Percentiles rank a stretch among this genome's conserved stretches.
phyloP scores from a whole-genome alignment of 495 filamentous ascomycete species.

The Lasiosphaeria miniovina region DNA sequence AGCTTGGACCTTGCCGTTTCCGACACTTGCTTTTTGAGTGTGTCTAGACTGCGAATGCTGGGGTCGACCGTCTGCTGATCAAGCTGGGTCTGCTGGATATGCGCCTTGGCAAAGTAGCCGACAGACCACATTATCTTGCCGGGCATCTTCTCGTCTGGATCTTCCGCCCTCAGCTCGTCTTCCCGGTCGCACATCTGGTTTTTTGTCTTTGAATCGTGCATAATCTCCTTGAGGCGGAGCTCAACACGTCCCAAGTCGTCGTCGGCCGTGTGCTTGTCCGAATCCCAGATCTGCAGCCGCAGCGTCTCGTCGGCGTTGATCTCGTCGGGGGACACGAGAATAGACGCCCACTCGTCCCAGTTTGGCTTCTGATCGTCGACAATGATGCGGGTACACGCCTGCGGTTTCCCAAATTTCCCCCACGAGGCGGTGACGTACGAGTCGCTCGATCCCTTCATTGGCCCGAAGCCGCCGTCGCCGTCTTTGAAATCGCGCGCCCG shows the following conservation, averaged over 20 bases:
- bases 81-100: slow-evolving; percentile 54
- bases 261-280: slow-evolving; percentile 64
- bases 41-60: slow-evolving; percentile 48
- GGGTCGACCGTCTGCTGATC: slow-evolving; percentile 51
- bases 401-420: slow-evolving; percentile 71
- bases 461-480: slow-evolving; percentile 56
- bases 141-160: slow-evolving; percentile 63
- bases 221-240: slow-evolving; percentile 60
- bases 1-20: slow-evolving; percentile 54
- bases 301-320: slow-evolving; percentile 69
- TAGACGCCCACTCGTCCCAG: slow-evolving; percentile 65
- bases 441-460: slow-evolving; percentile 61
- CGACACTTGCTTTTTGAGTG: slow-evolving; percentile 52
- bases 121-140: slow-evolving; percentile 68
- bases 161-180: slow-evolving; percentile 59
- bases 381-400: slow-evolving; percentile 61
- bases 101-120: slow-evolving; percentile 64
- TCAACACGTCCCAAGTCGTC: slow-evolving; percentile 71
- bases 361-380: slow-evolving; percentile 59
- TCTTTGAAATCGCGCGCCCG: slow-evolving; percentile 63
- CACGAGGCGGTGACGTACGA: slow-evolving; percentile 68
- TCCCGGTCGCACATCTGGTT: slow-evolving; percentile 54
- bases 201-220: slow-evolving; percentile 51
- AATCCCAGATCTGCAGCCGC: slow-evolving; percentile 69
- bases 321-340: slow-evolving; percentile 65